Base-by-base conservation (phyloP, 2,329 filamentous ascomycete genomes). In the Pyrenophora graminea region DNA sequence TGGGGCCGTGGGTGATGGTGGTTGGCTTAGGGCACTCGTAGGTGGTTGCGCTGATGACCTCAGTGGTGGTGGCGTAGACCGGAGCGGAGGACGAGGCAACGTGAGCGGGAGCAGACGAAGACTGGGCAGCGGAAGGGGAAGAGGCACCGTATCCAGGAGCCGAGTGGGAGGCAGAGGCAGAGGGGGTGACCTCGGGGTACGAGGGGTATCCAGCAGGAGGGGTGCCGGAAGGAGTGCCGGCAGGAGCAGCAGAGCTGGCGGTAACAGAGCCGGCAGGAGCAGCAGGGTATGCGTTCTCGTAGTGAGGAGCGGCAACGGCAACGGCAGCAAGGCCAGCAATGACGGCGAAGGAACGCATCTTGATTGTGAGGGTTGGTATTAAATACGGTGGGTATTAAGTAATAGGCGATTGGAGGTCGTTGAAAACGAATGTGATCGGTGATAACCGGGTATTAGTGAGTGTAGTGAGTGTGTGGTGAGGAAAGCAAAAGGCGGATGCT, bases 351-450 rank as follows among this genome's bases (percentile, higher is more conserved):
- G 68, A 74, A 55, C 66, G 67, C 73, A 75, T 75, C 45, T 69
- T 75, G 72, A 69, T 64, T 63, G 65, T 63, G 54, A 47, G 52
- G 55, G 54, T 58, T 53, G 62, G 60, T 61, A 64, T 66, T 70
- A 65, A 61, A 58, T 70, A 67, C 63, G 62, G 57, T 61, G 62
- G 66, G 65, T 70, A 71, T 70, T 70, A 69, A 58, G 61, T 69
- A 65, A 55, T 46, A 19, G 58, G 55, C 51, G 58, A 19, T 58
- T 58, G 59, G 61, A 63, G 57, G 62, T 64, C 56, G 64, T 66
- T 56, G 54, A 53, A 70, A 74, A 73, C 68, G 72, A 74, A 61
- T 74, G 73, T 65, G 70, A 68, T 73, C 69, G 72, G 71, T 60
- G 47, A 68, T 68, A 61, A 73, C 70, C 69, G 69, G 64, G 64